phyloP scores from a whole-genome alignment of 768 basidiomycete genomes.

The Leccinum disarticulatum region DNA sequence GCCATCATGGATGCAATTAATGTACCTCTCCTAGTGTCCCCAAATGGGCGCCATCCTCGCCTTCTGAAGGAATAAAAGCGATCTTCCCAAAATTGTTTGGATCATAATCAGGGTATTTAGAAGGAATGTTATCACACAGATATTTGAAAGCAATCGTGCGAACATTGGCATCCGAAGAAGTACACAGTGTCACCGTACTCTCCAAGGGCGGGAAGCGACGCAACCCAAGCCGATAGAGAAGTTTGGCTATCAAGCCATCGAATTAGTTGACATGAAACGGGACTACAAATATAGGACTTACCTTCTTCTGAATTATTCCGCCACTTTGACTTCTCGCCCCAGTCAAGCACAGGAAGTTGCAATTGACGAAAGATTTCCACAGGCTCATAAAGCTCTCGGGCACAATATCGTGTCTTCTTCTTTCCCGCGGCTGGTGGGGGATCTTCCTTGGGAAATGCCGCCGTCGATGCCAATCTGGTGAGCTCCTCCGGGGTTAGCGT shows the following conservation, averaged over 20 bases:
- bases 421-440: constrained; percentile 22
- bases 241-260: constrained; percentile 55
- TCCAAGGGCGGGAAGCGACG: constrained; percentile 67
- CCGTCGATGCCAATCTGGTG: constrained; percentile 55
- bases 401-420: constrained; percentile 53
- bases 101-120: constrained; percentile 60
- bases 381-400: constrained; percentile 86
- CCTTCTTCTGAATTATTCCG: constrained; percentile 83
- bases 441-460: constrained; percentile 73
- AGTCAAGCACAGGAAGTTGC: constrained; percentile 81
- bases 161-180: constrained; percentile 48
- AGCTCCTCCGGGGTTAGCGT: constrained; percentile 58
- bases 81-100: constrained; percentile 54
- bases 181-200: constrained; percentile 66
- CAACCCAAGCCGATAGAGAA: constrained; percentile 72
- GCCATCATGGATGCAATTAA: not conserved
- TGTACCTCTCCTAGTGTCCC: constrained; percentile 65
- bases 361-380: constrained; percentile 66
- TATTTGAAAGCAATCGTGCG: constrained; percentile 75
- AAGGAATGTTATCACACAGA: constrained; percentile 69
- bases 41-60: constrained; percentile 50
- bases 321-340: constrained; percentile 83
- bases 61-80: constrained; percentile 77
- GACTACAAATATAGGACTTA: constrained; percentile 27
- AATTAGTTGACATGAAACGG: not conserved